phyloP scores from a whole-genome alignment of 345 rosid species.

The Durio zibethinus region DNA sequence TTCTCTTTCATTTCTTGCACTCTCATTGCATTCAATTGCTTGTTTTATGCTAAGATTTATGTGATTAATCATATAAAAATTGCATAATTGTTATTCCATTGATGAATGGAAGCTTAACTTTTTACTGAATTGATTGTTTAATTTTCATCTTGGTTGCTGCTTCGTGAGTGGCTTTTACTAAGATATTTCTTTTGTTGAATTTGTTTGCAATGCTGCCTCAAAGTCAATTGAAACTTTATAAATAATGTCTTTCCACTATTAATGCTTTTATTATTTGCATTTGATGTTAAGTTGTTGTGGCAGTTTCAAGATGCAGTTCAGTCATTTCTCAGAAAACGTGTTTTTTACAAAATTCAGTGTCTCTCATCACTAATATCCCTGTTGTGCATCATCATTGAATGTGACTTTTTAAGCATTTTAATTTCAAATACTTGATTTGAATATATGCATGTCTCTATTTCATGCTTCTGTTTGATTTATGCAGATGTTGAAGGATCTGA shows the following conservation, averaged over 20 bases:
- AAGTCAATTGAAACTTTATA: background rate
- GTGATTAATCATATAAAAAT: background rate
- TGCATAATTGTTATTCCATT: background rate
- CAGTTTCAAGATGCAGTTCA: background rate
- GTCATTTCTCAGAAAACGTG: background rate
- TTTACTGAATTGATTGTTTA: background rate
- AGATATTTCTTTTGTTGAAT: background rate
- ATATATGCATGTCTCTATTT: background rate
- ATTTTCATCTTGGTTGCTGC: background rate
- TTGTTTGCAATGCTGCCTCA: background rate
- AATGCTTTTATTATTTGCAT: background rate
- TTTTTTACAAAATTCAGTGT: background rate
- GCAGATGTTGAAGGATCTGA: conserved; percentile 78
- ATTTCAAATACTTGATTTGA: conserved; percentile 2
- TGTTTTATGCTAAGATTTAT: background rate
- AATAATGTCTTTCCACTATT: no score
- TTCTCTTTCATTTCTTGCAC: background rate
- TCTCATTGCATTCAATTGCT: background rate
- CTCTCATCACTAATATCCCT: background rate
- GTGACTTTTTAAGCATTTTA: background rate
- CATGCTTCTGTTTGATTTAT: conserved; percentile 21
- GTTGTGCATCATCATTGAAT: background rate
- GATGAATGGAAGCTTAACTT: background rate
- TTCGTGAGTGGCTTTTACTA: background rate
- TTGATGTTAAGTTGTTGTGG: background rate